Percentiles rank a stretch among this genome's conserved stretches.
These are phyloP conservation scores for Metschnikowia noctiluminum DNA, from an alignment of 805 yeast genomes.

Conservation along the genomic window DNA sequence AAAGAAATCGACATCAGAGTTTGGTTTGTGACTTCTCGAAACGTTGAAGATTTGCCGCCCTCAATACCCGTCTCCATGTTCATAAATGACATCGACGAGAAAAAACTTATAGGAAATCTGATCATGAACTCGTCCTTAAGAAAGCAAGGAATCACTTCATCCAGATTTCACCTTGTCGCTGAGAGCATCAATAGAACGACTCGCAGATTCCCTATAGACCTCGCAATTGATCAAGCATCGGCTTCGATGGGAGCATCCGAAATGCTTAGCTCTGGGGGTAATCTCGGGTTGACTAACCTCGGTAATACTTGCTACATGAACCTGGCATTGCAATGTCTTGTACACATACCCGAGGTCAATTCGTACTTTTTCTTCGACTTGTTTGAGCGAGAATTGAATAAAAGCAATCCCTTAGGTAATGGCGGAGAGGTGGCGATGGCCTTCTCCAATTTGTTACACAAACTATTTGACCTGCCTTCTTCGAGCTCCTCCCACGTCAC, in stretches of 20 bases:
- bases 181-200: slow-evolving; percentile 23
- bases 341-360: slow-evolving; percentile 80
- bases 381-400: slow-evolving; percentile 65
- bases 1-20: slow-evolving; percentile 25
- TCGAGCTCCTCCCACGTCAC: slow-evolving; percentile 27
- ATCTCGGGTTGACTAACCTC: slow-evolving; percentile 61
- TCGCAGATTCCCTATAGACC: slow-evolving; percentile 24
- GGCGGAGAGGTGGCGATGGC: slow-evolving; percentile 76
- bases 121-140: slow-evolving; percentile 24
- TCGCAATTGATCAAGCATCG: slow-evolving; percentile 1
- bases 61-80: slow-evolving; percentile 26
- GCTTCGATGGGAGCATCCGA: background rate
- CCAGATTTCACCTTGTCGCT: slow-evolving; percentile 27
- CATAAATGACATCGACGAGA: slow-evolving; percentile 27
- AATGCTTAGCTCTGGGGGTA: slow-evolving; percentile 34
- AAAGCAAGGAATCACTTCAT: slow-evolving; percentile 27
- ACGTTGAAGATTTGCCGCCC: slow-evolving; percentile 22
- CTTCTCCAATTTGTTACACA: slow-evolving; percentile 66
- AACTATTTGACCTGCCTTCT: slow-evolving; percentile 42
- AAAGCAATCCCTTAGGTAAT: slow-evolving; percentile 79
- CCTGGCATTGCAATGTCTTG: slow-evolving; percentile 85
- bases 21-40: slow-evolving; percentile 34
- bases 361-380: slow-evolving; percentile 66
- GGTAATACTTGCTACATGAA: slow-evolving; percentile 96
- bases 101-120: slow-evolving; percentile 26